Percentiles rank a stretch among this genome's conserved stretches.
phyloP scores from a whole-genome alignment of 345 rosid species.

The Garcia nutans region DNA sequence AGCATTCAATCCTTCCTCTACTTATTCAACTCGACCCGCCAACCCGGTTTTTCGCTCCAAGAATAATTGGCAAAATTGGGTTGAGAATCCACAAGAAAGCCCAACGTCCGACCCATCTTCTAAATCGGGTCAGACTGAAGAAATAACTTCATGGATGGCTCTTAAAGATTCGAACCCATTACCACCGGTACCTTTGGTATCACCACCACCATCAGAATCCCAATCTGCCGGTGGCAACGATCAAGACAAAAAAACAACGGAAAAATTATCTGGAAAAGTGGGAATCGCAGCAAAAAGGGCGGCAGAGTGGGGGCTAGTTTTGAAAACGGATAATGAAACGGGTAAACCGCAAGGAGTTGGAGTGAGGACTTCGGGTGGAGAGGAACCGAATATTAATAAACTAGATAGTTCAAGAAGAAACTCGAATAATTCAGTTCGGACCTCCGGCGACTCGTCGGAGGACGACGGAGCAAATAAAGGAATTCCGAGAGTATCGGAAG shows the following conservation, averaged over 20 bases:
- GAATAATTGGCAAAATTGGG: conserved; percentile 52
- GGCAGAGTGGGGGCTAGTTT: conserved; percentile 95
- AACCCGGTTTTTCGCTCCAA: conserved; percentile 50
- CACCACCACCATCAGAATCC: conserved; percentile 18
- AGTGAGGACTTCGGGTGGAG: conserved; percentile 80
- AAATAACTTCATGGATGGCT: conserved; percentile 93
- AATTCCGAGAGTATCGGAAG: conserved; percentile 78
- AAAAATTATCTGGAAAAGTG: conserved; percentile 36
- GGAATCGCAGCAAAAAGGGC: conserved; percentile 79
- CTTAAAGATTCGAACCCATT: conserved; percentile 44
- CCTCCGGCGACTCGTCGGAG: conserved; percentile 68
- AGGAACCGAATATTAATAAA: conserved; percentile 42
- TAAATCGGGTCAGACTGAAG: conserved; percentile 44
- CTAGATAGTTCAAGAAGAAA: conserved; percentile 48
- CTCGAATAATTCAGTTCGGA: conserved; percentile 71
- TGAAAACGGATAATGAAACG: conserved; percentile 69
- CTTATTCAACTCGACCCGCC: conserved; percentile 46
- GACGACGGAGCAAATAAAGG: conserved; percentile 42
- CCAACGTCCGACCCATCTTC: conserved; percentile 14
- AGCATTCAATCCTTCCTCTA: conserved; percentile 66
- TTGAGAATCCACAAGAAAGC: conserved; percentile 18
- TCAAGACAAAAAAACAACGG: conserved; percentile 14
- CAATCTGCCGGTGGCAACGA: background rate
- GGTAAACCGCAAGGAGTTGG: conserved; percentile 82
- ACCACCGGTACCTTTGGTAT: conserved; percentile 15